These are phyloP conservation scores for Umbelopsis sp. DNA, from an alignment of 192 early-diverging fungal genomes.

Conservation along the genomic window DNA sequence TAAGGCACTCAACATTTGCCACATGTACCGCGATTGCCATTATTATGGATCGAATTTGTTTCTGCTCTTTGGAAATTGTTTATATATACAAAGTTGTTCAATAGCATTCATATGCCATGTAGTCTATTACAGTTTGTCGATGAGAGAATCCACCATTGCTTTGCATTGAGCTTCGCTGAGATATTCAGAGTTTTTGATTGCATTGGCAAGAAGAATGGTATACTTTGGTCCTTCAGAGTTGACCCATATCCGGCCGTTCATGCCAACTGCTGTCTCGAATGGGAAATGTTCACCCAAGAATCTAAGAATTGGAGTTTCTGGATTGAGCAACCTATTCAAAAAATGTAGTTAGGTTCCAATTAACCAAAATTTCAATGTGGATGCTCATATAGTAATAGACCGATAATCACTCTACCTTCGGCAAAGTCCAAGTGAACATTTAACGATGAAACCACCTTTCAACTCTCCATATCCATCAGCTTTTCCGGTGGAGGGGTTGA, in stretches of 20 bases:
- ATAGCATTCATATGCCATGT: not conserved
- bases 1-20: not conserved
- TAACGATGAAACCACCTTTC: constrained; percentile 75
- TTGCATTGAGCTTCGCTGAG: constrained; percentile 57
- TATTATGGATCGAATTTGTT: not conserved
- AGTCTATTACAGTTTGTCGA: constrained; percentile 24
- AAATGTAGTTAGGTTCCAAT: not conserved
- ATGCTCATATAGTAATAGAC: not conserved
- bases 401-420: constrained; percentile 53
- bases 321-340: constrained; percentile 62
- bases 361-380: not conserved
- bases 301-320: constrained; percentile 69
- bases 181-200: constrained; percentile 74
- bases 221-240: constrained; percentile 61
- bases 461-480: constrained; percentile 92
- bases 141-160: constrained; percentile 39
- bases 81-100: constrained; percentile 5
- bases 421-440: constrained; percentile 78
- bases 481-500: constrained; percentile 77
- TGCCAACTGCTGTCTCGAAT: constrained; percentile 89
- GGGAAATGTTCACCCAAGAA: constrained; percentile 70
- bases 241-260: constrained; percentile 96
- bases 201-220: constrained; percentile 69
- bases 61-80: constrained; percentile 11
- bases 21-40: not conserved